Percentiles rank a stretch among this genome's conserved stretches.
phyloP scores from a whole-genome alignment of 495 filamentous ascomycete species.

The Penicilliopsis zonata region DNA sequence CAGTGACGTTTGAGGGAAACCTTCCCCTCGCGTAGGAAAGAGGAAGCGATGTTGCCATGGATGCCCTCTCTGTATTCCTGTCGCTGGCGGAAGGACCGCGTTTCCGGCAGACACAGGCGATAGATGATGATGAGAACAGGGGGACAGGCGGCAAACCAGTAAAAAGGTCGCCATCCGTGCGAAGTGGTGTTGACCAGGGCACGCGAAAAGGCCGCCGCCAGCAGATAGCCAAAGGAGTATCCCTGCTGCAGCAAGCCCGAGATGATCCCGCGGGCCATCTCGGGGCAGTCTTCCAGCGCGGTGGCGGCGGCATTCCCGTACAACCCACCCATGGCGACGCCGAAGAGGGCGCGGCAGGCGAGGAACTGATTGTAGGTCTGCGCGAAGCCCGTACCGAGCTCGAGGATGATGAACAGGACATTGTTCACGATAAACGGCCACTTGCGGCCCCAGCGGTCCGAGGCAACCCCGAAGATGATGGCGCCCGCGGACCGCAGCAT shows the following conservation, averaged over 20 bases:
- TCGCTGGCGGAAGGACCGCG: constrained; percentile 51
- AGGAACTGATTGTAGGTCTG: constrained; percentile 69
- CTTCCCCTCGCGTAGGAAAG: constrained; percentile 64
- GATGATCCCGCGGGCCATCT: constrained; percentile 60
- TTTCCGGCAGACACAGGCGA: constrained; percentile 69
- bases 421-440: constrained; percentile 85
- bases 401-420: constrained; percentile 66
- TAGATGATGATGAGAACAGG: constrained; percentile 73
- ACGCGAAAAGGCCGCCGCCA: constrained; percentile 66
- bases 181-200: constrained; percentile 59
- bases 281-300: constrained; percentile 73
- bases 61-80: constrained; percentile 42
- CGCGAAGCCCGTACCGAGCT: constrained; percentile 71
- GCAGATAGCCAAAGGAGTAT: constrained; percentile 78
- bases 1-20: constrained; percentile 67
- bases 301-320: constrained; percentile 84
- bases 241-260: constrained; percentile 80
- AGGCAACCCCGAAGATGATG: constrained; percentile 63
- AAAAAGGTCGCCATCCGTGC: constrained; percentile 71
- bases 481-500: constrained; percentile 69
- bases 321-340: constrained; percentile 79
- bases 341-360: constrained; percentile 72
- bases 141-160: constrained; percentile 74
- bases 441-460: constrained; percentile 76
- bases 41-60: constrained; percentile 36